Evolutionary conservation across 805 yeast genomes (phyloP).

Genomic region (Metschnikowia matae): DNA sequence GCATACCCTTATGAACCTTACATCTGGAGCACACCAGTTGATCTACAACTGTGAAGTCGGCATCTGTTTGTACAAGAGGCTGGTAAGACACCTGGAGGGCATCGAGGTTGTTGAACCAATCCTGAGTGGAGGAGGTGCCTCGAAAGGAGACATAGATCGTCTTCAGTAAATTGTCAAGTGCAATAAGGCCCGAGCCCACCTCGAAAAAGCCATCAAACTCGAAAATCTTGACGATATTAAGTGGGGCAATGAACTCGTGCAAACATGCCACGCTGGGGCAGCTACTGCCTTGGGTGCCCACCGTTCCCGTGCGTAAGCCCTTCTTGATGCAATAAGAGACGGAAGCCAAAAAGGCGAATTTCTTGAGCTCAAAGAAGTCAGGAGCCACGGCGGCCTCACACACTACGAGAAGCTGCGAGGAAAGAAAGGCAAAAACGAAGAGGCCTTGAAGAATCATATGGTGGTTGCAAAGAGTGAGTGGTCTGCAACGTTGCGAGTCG

Average conservation of each 20-base stretch:
- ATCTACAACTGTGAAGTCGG: slow-evolving; percentile 5
- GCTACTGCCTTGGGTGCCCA: slow-evolving; percentile 19
- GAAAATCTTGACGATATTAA: slow-evolving; percentile 38
- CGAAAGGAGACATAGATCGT: slow-evolving; percentile 52
- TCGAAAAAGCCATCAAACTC: slow-evolving; percentile 41
- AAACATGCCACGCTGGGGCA: slow-evolving; percentile 28
- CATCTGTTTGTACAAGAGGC: slow-evolving; percentile 35
- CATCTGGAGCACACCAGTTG: slow-evolving; percentile 45
- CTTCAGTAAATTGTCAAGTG: slow-evolving; percentile 42
- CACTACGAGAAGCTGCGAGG: neutral
- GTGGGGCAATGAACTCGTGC: slow-evolving; percentile 16
- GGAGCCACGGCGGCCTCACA: slow-evolving; percentile 1
- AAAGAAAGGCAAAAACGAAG: neutral
- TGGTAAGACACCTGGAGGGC: slow-evolving; percentile 43
- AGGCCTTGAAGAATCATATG: neutral
- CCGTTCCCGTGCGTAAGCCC: slow-evolving; percentile 24
- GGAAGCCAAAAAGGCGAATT: slow-evolving; percentile 33
- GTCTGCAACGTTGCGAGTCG: neutral
- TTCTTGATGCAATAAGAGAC: slow-evolving; percentile 35
- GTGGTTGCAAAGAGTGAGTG: neutral
- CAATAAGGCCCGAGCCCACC: slow-evolving; percentile 52
- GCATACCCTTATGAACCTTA: slow-evolving; percentile 63
- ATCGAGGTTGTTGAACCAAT: slow-evolving; percentile 59
- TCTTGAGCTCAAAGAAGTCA: slow-evolving; percentile 24
- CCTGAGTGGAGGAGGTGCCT: slow-evolving; percentile 59